Evolutionary conservation across 768 basidiomycete genomes (phyloP).

Genomic region (Pulveroboletus ravenelii): DNA sequence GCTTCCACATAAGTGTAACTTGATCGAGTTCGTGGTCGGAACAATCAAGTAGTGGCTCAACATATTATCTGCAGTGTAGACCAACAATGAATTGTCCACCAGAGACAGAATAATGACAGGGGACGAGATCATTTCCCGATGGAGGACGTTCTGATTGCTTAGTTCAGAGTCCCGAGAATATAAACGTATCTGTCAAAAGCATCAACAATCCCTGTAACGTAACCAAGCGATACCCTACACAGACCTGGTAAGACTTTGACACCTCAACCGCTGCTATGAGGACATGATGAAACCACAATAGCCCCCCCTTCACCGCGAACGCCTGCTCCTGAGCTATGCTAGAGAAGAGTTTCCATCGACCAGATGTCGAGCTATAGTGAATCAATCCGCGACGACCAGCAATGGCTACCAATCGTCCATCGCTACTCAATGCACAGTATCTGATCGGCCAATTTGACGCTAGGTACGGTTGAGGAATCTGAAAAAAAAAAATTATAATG

Average conservation of each 20-base stretch:
- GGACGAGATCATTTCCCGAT: slow-evolving; percentile 70
- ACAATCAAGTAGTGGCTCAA: slow-evolving; percentile 89
- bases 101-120: slow-evolving; percentile 85
- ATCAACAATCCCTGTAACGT: neutral
- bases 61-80: slow-evolving; percentile 93
- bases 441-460: slow-evolving; percentile 91
- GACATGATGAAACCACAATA: slow-evolving; percentile 96
- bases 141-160: slow-evolving; percentile 74
- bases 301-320: slow-evolving; percentile 83
- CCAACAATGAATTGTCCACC: slow-evolving; percentile 91
- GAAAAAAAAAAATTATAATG: slow-evolving; percentile 1
- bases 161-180: slow-evolving; percentile 92
- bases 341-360: slow-evolving; percentile 90
- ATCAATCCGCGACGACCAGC: slow-evolving; percentile 87
- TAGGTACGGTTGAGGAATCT: slow-evolving; percentile 90
- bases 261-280: slow-evolving; percentile 87
- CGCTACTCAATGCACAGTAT: slow-evolving; percentile 85
- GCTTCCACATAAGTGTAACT: slow-evolving; percentile 86
- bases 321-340: slow-evolving; percentile 80
- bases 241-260: slow-evolving; percentile 70
- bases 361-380: slow-evolving; percentile 92
- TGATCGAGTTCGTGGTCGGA: slow-evolving; percentile 77
- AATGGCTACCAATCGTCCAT: slow-evolving; percentile 88
- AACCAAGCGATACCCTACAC: slow-evolving; percentile 12
- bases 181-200: slow-evolving; percentile 64